phyloP scores from a whole-genome alignment of 441 rosid species.

The Sinapis alba region DNA sequence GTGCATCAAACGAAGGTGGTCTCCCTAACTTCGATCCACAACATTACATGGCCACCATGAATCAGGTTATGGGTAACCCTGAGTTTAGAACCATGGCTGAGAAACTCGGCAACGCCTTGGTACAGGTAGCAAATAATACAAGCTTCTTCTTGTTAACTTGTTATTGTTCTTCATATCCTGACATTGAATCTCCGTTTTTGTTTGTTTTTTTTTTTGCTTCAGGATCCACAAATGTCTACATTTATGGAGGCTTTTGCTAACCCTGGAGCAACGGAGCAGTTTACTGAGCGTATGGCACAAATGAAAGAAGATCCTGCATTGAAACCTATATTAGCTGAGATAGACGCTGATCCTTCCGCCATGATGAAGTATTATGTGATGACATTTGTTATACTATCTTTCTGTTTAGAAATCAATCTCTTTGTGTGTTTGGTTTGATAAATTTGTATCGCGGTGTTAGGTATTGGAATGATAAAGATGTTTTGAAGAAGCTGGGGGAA shows the following conservation, averaged over 20 bases:
- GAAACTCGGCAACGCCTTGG: slow-evolving; percentile 84
- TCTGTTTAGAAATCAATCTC: background rate
- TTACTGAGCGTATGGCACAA: slow-evolving; percentile 83
- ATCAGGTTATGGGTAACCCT: slow-evolving; percentile 94
- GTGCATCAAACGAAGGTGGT: slow-evolving; percentile 51
- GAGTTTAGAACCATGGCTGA: slow-evolving; percentile 95
- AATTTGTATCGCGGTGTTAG: slow-evolving; percentile 39
- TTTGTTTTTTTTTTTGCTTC: background rate
- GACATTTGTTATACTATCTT: background rate
- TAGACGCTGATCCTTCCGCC: slow-evolving; percentile 83
- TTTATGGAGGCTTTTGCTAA: slow-evolving; percentile 79
- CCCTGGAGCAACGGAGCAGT: slow-evolving; percentile 74
- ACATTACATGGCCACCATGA: slow-evolving; percentile 83
- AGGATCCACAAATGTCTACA: slow-evolving; percentile 97
- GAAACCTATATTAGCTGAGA: slow-evolving; percentile 87
- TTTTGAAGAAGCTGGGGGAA: slow-evolving; percentile 87
- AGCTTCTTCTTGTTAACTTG: background rate
- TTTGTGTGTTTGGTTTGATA: background rate
- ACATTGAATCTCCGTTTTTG: slow-evolving; percentile 2
- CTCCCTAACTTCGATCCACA: slow-evolving; percentile 77
- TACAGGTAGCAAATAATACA: slow-evolving; percentile 64
- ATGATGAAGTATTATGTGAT: slow-evolving; percentile 82
- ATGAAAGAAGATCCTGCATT: slow-evolving; percentile 85
- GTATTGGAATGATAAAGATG: slow-evolving; percentile 97
- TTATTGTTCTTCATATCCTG: background rate